Evolutionary conservation across 129 eudicot genomes (phyloP).

Genomic region (Oenanthe sinensis): DNA sequence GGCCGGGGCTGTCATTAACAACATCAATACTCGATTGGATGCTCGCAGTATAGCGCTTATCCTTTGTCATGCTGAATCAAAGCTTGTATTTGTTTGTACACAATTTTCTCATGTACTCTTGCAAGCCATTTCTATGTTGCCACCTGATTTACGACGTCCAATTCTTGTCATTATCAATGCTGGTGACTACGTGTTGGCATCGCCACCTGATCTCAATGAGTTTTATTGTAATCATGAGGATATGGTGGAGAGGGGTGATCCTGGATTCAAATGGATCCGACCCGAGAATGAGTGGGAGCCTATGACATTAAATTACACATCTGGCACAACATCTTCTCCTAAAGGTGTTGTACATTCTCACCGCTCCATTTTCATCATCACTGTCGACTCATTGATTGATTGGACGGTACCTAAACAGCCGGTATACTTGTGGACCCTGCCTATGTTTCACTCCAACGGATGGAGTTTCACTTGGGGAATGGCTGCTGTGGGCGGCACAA

Average conservation of each 20-base stretch:
- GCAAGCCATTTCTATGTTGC: background rate
- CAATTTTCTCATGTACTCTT: background rate
- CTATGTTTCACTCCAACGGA: constrained; percentile 4
- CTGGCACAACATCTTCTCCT: constrained; percentile 2
- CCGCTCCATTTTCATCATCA: constrained; percentile 5
- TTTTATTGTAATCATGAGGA: background rate
- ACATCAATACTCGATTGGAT: background rate
- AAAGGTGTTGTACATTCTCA: constrained; percentile 6
- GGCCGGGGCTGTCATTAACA: constrained; percentile 5
- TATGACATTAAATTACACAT: constrained; percentile 5
- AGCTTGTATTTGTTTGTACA: background rate
- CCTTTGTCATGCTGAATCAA: constrained; percentile 1
- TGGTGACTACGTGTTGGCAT: background rate
- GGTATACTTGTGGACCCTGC: constrained; percentile 2
- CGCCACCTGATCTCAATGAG: background rate
- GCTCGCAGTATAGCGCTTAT: background rate
- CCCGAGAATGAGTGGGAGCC: constrained; percentile 6
- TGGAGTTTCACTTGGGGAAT: constrained; percentile 10
- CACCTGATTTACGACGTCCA: background rate
- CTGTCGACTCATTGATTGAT: background rate
- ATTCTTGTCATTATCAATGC: background rate
- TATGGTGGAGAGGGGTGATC: constrained; percentile 1
- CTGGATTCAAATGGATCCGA: background rate
- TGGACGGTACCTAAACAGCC: constrained; percentile 7
- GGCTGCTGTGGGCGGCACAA: constrained; percentile 3